Conservation (phyloP, 805 yeast species). For the Wickerhamomyces silvicola region DNA sequence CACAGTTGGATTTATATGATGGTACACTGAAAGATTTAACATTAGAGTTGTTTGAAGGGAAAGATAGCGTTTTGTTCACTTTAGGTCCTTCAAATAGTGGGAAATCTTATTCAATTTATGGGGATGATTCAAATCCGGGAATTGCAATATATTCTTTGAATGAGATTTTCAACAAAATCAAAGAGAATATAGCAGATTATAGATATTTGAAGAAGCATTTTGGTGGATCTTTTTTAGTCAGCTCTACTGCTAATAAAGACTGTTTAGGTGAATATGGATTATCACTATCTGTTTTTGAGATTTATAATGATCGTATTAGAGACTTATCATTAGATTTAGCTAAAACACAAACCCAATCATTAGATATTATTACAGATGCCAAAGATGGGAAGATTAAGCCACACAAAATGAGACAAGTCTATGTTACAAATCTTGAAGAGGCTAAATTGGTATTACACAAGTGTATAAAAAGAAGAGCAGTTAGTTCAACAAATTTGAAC, state of each 20-base stretch:
- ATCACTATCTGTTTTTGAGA: slow-evolving; percentile 46
- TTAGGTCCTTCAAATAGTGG: slow-evolving; percentile 52
- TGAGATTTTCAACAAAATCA: slow-evolving; percentile 26
- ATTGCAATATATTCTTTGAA: slow-evolving; percentile 29
- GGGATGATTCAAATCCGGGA: slow-evolving; percentile 31
- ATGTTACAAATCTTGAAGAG: slow-evolving; percentile 30
- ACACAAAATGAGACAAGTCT: slow-evolving; percentile 32
- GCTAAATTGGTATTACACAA: slow-evolving; percentile 32
- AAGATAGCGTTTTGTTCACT: slow-evolving; percentile 39
- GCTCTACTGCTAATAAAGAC: slow-evolving; percentile 16
- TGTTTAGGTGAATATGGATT: slow-evolving; percentile 27
- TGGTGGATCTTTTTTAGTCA: slow-evolving; percentile 18
- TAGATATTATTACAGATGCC: slow-evolving; percentile 37
- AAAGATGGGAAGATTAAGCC: slow-evolving; percentile 40
- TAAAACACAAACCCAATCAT: slow-evolving; percentile 22
- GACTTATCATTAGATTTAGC: slow-evolving; percentile 29
- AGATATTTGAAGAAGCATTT: slow-evolving; percentile 13
- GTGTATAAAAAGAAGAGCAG: slow-evolving; percentile 35
- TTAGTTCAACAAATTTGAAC: slow-evolving; percentile 38
- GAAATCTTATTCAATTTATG: slow-evolving; percentile 34
- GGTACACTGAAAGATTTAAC: slow-evolving; percentile 18
- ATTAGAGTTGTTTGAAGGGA: slow-evolving; percentile 19
- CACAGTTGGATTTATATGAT: slow-evolving; percentile 33
- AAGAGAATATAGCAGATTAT: slow-evolving; percentile 13
- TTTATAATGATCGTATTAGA: slow-evolving; percentile 40